phyloP scores from a whole-genome alignment of 495 filamentous ascomycete species.

The Neurospora sp. region DNA sequence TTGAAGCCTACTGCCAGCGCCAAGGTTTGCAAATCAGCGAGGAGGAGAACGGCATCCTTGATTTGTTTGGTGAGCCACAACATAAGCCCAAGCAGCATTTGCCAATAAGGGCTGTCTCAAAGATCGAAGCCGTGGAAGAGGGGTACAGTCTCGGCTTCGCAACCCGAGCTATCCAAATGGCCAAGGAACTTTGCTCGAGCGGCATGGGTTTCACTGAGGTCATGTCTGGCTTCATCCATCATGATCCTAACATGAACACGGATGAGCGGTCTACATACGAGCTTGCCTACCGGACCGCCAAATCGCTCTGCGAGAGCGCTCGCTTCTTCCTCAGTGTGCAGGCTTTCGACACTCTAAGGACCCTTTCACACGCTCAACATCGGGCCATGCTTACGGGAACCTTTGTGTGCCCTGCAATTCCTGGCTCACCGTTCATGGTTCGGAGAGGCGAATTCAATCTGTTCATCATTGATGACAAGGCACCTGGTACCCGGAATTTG shows the following conservation, averaged over 20 bases:
- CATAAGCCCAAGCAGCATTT: conserved; percentile 8
- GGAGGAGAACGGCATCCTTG: conserved; percentile 40
- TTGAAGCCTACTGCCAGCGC: conserved; percentile 37
- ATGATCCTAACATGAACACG: conserved; percentile 35
- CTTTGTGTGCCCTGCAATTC: conserved; percentile 48
- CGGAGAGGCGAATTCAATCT: conserved; percentile 48
- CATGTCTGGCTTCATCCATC: conserved; percentile 52
- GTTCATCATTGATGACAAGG: conserved; percentile 42
- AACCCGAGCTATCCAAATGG: conserved; percentile 29
- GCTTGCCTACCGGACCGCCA: conserved; percentile 42
- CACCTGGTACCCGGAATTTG: conserved; percentile 47
- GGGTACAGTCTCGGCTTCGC: conserved; percentile 26
- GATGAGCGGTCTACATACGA: conserved; percentile 42
- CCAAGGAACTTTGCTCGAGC: conserved; percentile 30
- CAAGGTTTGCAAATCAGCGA: conserved; percentile 37
- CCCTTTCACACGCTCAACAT: conserved; percentile 38
- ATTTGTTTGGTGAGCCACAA: conserved; percentile 35
- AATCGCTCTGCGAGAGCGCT: conserved; percentile 42
- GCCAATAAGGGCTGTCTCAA: conserved; percentile 3
- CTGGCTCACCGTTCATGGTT: conserved; percentile 50
- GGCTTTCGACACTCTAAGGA: conserved; percentile 36
- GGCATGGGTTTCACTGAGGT: conserved; percentile 53
- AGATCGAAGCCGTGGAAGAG: conserved; percentile 15
- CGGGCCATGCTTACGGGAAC: conserved; percentile 50
- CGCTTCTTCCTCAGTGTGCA: conserved; percentile 53